phyloP scores from a whole-genome alignment of 139 green algal genomes.

The Diplosphaera chodatii region DNA sequence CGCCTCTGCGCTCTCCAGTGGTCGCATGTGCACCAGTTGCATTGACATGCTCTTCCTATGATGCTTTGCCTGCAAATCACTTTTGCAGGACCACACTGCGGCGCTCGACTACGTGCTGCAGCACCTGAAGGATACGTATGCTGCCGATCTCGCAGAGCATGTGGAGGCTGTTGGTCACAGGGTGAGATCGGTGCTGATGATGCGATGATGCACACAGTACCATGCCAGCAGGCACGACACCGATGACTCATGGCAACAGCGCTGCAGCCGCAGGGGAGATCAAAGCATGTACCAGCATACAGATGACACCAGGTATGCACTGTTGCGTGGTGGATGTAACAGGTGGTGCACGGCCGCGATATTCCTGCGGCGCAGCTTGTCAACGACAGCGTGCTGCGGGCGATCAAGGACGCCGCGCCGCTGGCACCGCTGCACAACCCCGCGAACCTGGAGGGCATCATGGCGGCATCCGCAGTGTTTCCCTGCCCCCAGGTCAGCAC shows the following conservation, averaged over 20 bases:
- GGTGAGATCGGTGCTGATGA: background rate
- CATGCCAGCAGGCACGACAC: too few species aligned
- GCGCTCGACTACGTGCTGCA: slow-evolving; percentile 46
- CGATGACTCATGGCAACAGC: too few species aligned
- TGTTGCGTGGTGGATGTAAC: too few species aligned
- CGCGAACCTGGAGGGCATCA: slow-evolving; percentile 60
- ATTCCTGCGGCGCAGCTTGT: slow-evolving; percentile 55
- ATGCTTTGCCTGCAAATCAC: too few species aligned
- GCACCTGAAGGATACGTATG: slow-evolving; percentile 40
- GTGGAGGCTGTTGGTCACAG: slow-evolving; percentile 38
- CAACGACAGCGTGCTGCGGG: slow-evolving; percentile 29
- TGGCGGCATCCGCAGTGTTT: slow-evolving; percentile 54
- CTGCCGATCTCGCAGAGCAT: slow-evolving; percentile 24
- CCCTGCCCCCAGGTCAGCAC: slow-evolving; percentile 28
- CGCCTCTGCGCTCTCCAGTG: too few species aligned
- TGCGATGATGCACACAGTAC: background rate
- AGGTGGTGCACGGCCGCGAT: slow-evolving; percentile 76
- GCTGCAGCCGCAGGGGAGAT: too few species aligned
- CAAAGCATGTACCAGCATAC: too few species aligned
- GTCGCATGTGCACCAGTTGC: too few species aligned
- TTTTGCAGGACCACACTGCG: slow-evolving; percentile 30
- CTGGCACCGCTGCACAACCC: slow-evolving; percentile 90
- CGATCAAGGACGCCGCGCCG: slow-evolving; percentile 48
- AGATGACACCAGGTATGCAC: background rate
- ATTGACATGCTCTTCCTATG: too few species aligned